Evolutionary conservation across 371 early-diverging fungal genomes (phyloP).

Genomic region (Rhizomucor pusillus): DNA sequence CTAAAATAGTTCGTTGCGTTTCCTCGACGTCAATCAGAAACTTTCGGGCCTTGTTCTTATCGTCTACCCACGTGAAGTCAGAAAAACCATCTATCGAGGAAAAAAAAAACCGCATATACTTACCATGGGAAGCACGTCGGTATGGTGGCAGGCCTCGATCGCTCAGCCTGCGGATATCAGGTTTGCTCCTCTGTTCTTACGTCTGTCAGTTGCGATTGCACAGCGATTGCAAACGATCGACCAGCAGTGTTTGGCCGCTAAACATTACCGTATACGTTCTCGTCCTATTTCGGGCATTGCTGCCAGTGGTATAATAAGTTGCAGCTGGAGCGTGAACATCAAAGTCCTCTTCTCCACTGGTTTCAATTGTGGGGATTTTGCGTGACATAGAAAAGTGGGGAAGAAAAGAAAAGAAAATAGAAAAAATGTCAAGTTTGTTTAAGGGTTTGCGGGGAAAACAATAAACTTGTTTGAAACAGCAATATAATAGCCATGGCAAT

Average conservation of each 20-base stretch:
- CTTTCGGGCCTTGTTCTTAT: slow-evolving; percentile 68
- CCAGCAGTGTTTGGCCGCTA: too few species aligned
- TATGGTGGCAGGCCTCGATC: slow-evolving; percentile 14
- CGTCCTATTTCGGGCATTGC: slow-evolving; percentile 24
- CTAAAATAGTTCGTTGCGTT: slow-evolving; percentile 75
- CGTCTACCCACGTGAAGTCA: slow-evolving; percentile 50
- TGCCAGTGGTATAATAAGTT: slow-evolving; percentile 50
- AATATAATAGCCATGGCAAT: too few species aligned
- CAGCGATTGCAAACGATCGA: too few species aligned
- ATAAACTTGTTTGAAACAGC: too few species aligned
- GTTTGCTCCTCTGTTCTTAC: slow-evolving; percentile 12
- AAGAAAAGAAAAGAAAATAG: slow-evolving; percentile 8
- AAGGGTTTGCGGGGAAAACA: neutral
- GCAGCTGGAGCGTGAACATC: slow-evolving; percentile 48
- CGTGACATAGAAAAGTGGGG: slow-evolving; percentile 15
- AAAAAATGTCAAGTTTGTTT: neutral
- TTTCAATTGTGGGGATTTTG: slow-evolving; percentile 18
- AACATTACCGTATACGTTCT: slow-evolving; percentile 30
- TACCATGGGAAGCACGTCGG: slow-evolving; percentile 53
- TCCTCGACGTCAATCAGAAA: slow-evolving; percentile 87
- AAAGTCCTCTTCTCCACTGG: slow-evolving; percentile 14
- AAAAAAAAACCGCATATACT: neutral
- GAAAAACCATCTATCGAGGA: neutral
- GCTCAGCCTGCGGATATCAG: slow-evolving; percentile 6
- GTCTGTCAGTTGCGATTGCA: slow-evolving; percentile 3